These are phyloP conservation scores for Linnemannia zychae DNA, from an alignment of 192 early-diverging fungal genomes.

Conservation along the genomic window DNA sequence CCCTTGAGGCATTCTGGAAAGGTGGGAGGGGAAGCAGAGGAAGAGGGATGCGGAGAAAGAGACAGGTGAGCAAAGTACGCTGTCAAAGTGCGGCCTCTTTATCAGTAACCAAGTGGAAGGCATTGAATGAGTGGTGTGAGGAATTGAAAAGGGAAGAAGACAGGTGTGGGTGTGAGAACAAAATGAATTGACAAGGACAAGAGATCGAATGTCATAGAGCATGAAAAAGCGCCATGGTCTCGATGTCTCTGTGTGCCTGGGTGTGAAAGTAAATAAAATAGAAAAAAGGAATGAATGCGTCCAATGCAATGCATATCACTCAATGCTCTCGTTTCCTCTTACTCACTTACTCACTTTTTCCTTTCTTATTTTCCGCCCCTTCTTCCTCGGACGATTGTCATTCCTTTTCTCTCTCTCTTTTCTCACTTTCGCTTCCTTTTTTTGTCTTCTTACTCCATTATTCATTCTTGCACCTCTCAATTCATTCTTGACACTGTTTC, in stretches of 20 bases:
- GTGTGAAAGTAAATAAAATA: too few relatives aligned
- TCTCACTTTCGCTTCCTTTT: not conserved
- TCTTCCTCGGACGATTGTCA: conserved; percentile 13
- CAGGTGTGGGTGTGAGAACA: too few relatives aligned
- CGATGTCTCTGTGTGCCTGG: too few relatives aligned
- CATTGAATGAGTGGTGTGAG: too few relatives aligned
- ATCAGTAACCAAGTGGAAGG: too few relatives aligned
- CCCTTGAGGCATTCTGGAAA: not conserved
- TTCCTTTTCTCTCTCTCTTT: not conserved
- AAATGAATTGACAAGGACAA: not conserved
- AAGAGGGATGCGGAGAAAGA: too few relatives aligned
- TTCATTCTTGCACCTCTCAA: not conserved
- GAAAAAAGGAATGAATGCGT: too few relatives aligned
- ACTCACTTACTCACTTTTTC: not conserved
- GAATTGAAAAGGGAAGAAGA: too few relatives aligned
- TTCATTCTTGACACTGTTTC: not conserved
- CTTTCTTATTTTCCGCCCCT: conserved; percentile 1
- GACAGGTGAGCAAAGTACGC: not conserved
- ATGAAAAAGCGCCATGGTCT: not conserved
- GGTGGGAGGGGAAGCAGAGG: not conserved
- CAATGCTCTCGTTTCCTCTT: not conserved
- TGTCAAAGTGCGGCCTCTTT: too few relatives aligned
- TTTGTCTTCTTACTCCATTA: not conserved
- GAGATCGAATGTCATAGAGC: not conserved
- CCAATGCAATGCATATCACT: not conserved